These are phyloP conservation scores for Fusarium graminum DNA, from an alignment of 2,329 filamentous ascomycete species.

Conservation along the genomic window DNA sequence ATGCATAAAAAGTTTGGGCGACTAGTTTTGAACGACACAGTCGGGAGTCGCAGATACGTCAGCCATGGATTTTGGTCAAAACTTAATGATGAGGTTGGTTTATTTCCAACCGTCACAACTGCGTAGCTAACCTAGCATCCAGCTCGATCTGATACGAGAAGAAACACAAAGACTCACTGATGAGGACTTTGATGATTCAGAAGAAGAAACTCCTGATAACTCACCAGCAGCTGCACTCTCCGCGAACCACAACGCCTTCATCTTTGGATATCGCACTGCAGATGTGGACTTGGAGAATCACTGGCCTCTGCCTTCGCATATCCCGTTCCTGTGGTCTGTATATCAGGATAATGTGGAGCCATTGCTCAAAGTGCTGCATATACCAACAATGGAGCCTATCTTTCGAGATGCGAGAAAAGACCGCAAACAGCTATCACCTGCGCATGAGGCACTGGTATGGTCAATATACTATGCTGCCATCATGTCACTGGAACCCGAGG, in stretches of 20 bases:
- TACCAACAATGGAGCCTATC: slow-evolving; percentile 73
- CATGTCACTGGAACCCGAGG: slow-evolving; percentile 70
- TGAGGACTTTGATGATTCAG: slow-evolving; percentile 65
- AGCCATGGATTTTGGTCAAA: slow-evolving; percentile 83
- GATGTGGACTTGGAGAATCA: slow-evolving; percentile 74
- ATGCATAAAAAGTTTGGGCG: slow-evolving; percentile 70
- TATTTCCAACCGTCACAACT: not conserved
- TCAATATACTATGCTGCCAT: slow-evolving; percentile 71
- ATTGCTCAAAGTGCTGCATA: slow-evolving; percentile 77
- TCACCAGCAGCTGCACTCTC: slow-evolving; percentile 54
- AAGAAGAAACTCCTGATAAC: slow-evolving; percentile 69
- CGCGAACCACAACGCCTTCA: slow-evolving; percentile 75
- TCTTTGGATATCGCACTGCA: slow-evolving; percentile 79
- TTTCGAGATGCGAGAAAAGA: slow-evolving; percentile 72
- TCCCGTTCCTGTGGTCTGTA: slow-evolving; percentile 76
- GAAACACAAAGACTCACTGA: slow-evolving; percentile 63
- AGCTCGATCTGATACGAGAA: slow-evolving; percentile 60
- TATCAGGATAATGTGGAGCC: slow-evolving; percentile 82
- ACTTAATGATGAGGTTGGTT: slow-evolving; percentile 76
- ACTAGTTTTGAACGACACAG: slow-evolving; percentile 76
- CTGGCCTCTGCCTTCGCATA: slow-evolving; percentile 75
- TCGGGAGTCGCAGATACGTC: slow-evolving; percentile 77
- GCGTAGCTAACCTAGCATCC: slow-evolving; percentile 21
- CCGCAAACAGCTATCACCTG: slow-evolving; percentile 67
- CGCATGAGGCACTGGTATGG: slow-evolving; percentile 73